Percentiles rank a stretch among this genome's conserved stretches.
Evolutionary conservation across 2,329 filamentous ascomycete species (phyloP).

Genomic region (Penicillium corylophilum): DNA sequence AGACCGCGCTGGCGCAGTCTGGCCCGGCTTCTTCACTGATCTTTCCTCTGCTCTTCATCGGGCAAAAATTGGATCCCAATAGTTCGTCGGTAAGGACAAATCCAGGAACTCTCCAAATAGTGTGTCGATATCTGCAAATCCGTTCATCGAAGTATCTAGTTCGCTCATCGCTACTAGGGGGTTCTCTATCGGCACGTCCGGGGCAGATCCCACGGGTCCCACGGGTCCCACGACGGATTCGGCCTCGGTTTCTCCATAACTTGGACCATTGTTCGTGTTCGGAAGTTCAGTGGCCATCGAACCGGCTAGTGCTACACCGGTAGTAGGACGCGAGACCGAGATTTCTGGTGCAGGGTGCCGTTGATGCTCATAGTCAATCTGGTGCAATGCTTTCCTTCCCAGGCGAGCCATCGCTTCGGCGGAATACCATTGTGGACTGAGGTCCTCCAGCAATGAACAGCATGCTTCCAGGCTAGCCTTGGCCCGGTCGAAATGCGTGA

Average conservation of each 20-base stretch:
- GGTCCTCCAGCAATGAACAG: conserved; percentile 35
- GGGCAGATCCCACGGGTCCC: neutral
- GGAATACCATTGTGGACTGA: conserved; percentile 40
- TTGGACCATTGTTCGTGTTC: neutral
- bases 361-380: conserved; percentile 28
- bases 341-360: conserved; percentile 1
- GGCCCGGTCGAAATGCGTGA: conserved; percentile 37
- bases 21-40: neutral
- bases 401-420: conserved; percentile 44
- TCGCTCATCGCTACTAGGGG: conserved; percentile 47
- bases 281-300: neutral
- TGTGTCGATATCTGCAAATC: conserved; percentile 36
- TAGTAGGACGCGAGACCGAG: neutral
- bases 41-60: conserved; percentile 2
- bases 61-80: conserved; percentile 38
- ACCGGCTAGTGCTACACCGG: neutral
- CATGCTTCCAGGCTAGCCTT: conserved; percentile 37
- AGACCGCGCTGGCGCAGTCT: too few relatives aligned
- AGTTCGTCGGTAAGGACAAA: conserved; percentile 36
- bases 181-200: conserved; percentile 26
- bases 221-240: neutral
- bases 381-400: conserved; percentile 38
- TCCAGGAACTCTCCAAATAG: conserved; percentile 38
- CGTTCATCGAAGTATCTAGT: conserved; percentile 26
- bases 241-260: neutral